Percentiles rank a stretch among this genome's conserved stretches.
Conservation (phyloP, 73 alveolate species). For the Halteria grandinella region DNA sequence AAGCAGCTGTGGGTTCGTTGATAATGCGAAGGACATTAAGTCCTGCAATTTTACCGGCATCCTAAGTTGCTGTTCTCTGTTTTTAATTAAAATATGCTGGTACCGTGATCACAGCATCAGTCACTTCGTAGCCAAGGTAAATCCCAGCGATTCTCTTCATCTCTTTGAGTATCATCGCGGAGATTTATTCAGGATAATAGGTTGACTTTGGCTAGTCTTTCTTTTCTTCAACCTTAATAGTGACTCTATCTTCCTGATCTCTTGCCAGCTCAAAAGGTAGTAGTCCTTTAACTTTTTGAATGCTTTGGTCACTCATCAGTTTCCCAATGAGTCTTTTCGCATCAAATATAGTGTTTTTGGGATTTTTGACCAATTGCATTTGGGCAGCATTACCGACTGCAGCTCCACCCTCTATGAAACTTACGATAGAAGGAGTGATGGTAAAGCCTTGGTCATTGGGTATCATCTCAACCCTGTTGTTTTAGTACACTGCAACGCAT, state of each 20-base stretch:
- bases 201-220: too few species aligned
- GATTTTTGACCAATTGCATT: conserved; percentile 86
- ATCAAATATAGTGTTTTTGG: conserved; percentile 91
- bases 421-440: conserved; percentile 96
- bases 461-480: conserved; percentile 90
- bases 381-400: neutral
- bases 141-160: conserved; percentile 87
- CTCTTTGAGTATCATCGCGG: too few species aligned
- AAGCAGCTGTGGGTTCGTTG: conserved; percentile 97
- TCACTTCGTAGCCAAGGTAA: conserved; percentile 85
- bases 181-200: too few species aligned
- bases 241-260: too few species aligned
- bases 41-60: conserved; percentile 95
- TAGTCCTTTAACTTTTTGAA: too few species aligned
- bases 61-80: conserved; percentile 93
- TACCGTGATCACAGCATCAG: conserved; percentile 93
- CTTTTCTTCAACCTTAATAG: too few species aligned
- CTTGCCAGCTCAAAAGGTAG: too few species aligned
- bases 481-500: conserved; percentile 96
- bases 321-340: conserved; percentile 96
- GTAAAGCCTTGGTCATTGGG: conserved; percentile 81
- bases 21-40: conserved; percentile 88
- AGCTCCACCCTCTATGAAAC: conserved; percentile 85
- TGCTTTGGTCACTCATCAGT: too few species aligned
- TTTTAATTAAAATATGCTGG: conserved; percentile 94